phyloP scores from a whole-genome alignment of 2,329 filamentous ascomycete genomes.

The Byssoonygena ceratinophila region DNA sequence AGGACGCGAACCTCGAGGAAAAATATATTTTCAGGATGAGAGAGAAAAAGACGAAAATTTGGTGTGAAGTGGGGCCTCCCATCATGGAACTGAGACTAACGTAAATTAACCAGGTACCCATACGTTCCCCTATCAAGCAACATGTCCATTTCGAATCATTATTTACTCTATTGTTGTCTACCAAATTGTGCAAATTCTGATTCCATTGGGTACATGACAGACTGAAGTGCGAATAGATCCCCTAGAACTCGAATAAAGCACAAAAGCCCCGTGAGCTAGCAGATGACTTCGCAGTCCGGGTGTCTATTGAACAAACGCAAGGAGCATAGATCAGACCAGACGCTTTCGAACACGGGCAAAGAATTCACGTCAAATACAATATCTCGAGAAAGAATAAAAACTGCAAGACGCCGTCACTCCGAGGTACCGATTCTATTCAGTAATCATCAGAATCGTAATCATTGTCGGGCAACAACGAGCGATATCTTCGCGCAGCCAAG shows the following conservation, averaged over 20 bases:
- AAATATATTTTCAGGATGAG: background rate
- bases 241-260: background rate
- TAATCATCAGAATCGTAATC: slow-evolving; percentile 64
- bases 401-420: background rate
- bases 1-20: background rate
- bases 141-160: no score
- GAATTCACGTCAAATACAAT: background rate
- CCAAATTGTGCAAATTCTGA: no score
- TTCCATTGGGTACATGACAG: no score
- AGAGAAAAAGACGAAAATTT: slow-evolving; percentile 11
- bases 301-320: background rate
- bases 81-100: no score
- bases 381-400: background rate
- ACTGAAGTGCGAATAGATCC: background rate
- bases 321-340: background rate
- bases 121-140: no score
- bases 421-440: background rate
- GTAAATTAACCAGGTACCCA: no score
- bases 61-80: slow-evolving; percentile 8
- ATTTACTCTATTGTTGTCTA: no score
- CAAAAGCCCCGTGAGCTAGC: background rate
- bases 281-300: background rate
- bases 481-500: slow-evolving; percentile 65
- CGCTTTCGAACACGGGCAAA: background rate
- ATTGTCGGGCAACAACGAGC: slow-evolving; percentile 66